These are phyloP conservation scores for Cyberlindnera amylophila DNA, from an alignment of 805 yeast species.

Conservation along the genomic window DNA sequence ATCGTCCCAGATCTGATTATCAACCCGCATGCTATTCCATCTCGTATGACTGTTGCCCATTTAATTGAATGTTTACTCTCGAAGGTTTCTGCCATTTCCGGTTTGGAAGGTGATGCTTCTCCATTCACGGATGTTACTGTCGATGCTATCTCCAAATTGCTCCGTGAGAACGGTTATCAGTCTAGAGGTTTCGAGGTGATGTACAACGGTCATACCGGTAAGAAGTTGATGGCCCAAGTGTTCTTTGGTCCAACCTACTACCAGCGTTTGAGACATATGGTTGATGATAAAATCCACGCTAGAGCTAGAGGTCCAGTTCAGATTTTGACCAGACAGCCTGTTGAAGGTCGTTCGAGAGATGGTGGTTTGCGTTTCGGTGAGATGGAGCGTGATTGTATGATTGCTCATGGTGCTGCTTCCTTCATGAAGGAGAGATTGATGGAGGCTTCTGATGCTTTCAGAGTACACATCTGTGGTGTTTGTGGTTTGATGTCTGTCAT, in stretches of 20 bases:
- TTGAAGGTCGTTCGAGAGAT: constrained; percentile 98
- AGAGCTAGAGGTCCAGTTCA: constrained; percentile 99
- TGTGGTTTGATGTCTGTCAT: constrained; percentile 98
- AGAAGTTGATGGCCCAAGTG: constrained; percentile 94
- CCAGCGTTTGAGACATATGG: constrained; percentile 99
- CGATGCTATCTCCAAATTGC: constrained; percentile 87
- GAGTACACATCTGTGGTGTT: constrained; percentile 97
- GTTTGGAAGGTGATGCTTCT: constrained; percentile 98
- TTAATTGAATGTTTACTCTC: constrained; percentile 96
- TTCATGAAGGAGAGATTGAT: constrained; percentile 95
- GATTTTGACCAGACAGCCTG: constrained; percentile 96
- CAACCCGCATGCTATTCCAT: constrained; percentile 99
- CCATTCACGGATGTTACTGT: constrained; percentile 99
- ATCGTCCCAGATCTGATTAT: constrained; percentile 95
- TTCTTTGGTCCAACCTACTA: constrained; percentile 99
- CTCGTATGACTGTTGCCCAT: constrained; percentile 99
- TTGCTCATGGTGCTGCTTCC: constrained; percentile 99
- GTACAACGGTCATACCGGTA: constrained; percentile 99
- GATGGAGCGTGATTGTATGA: constrained; percentile 99
- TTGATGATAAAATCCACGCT: constrained; percentile 97
- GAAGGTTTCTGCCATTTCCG: constrained; percentile 91
- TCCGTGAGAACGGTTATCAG: constrained; percentile 95
- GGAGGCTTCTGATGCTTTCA: constrained; percentile 99
- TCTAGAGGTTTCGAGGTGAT: constrained; percentile 98
- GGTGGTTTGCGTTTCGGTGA: constrained; percentile 99